A percentile compares a stretch with the other conserved stretches of the same genome.
Conservation (phyloP, 2,329 filamentous ascomycete species). For the Microdochium paspali region DNA sequence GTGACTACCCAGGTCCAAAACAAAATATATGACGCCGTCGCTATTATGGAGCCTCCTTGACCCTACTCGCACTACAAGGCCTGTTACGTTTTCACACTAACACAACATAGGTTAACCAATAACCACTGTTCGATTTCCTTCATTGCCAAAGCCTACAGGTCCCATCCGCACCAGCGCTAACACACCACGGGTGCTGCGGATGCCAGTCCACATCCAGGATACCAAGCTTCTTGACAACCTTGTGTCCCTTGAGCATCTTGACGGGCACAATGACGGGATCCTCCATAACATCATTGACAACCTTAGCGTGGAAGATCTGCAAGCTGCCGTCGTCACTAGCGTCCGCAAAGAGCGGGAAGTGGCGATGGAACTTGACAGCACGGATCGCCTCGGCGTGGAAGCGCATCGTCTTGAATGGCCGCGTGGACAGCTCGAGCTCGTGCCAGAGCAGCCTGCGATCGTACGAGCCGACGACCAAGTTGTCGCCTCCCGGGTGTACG, state of each 20-base stretch:
- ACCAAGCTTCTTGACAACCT: slow-evolving; percentile 74
- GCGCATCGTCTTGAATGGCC: slow-evolving; percentile 91
- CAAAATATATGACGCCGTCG: not conserved
- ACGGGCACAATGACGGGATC: slow-evolving; percentile 94
- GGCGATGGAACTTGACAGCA: slow-evolving; percentile 77
- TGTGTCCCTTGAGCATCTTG: slow-evolving; percentile 87
- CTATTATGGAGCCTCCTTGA: not conserved
- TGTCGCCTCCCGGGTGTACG: slow-evolving; percentile 86
- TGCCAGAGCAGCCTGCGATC: slow-evolving; percentile 93
- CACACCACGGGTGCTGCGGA: slow-evolving; percentile 84
- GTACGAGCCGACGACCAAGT: slow-evolving; percentile 89
- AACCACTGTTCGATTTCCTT: too few species aligned
- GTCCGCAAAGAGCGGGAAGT: slow-evolving; percentile 78
- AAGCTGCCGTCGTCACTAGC: slow-evolving; percentile 89
- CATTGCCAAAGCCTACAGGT: slow-evolving; percentile 83
- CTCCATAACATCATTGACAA: slow-evolving; percentile 89
- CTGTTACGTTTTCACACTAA: too few species aligned
- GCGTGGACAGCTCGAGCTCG: slow-evolving; percentile 81
- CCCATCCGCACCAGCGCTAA: slow-evolving; percentile 90
- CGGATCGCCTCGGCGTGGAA: slow-evolving; percentile 92
- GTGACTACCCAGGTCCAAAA: not conserved
- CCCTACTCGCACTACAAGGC: not conserved
- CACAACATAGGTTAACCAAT: too few species aligned
- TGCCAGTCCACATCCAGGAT: slow-evolving; percentile 97
- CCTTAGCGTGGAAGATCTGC: slow-evolving; percentile 95